Base-by-base conservation (phyloP, 2,329 filamentous ascomycete species). In the Pseudogymnoascus sp. region DNA sequence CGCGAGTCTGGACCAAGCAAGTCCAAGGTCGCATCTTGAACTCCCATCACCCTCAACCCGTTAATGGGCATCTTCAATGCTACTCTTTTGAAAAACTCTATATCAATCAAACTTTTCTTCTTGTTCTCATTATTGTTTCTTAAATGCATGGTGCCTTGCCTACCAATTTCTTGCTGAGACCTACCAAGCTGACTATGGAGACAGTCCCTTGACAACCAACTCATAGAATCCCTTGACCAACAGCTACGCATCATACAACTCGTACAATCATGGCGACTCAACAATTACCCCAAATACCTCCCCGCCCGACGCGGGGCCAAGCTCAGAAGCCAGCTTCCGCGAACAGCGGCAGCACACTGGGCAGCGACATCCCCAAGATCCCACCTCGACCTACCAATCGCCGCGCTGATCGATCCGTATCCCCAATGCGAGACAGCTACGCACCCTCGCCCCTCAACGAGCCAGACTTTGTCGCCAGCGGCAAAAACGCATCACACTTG, bases 361-460 rank as follows among this genome's bases (percentile, higher is more conserved):
- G 68, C 61, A 65, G 63, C 64, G 82, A 85, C 45, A 76, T 84
- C 43, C 92, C 92, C 65, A 84, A 83, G 71, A 82, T 96, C 59
- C 92, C 92, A 66, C 89, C 91, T 65, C 89, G 92, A 66, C 92
- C 92, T 4, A 67, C 74, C 61, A 79, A 80, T 68, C 87, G 87
- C 72, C 81, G 78, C 68, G 72, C 85, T 69, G 87, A 91, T 67
- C 89, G 91, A 74, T 90, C 91, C 31, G 74, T 87, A 65, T 96
- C 91, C 62, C 91, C 91, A 45, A 83, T 85, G 68, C 85, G 87
- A 68, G 88, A 91, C 69, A 87, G 87, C 69, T 96, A 89, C 73
- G 90, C 91, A 37, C 91, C 85, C 60, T 96, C 92, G 61, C 93
- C 93, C 7, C 80, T 97, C 70, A 94, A 93, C 73, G 89, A 91